Base-by-base conservation (phyloP, 257 asterid genomes). In the Thymus mandschuricus region DNA sequence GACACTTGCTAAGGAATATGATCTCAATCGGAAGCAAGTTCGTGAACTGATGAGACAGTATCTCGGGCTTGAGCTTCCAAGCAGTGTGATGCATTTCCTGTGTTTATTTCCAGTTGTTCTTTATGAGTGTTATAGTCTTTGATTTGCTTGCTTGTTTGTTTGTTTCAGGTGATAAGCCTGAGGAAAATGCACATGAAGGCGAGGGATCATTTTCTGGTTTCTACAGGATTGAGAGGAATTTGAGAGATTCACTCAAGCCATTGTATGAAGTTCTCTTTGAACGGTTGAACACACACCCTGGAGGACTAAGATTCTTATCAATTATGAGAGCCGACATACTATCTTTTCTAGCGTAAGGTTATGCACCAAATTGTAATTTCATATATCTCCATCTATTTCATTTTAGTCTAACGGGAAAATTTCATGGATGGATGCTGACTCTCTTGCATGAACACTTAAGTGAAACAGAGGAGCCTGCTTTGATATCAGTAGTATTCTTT, bases 221-320 rank as follows among this genome's bases (percentile, higher is more conserved):
- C 81, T 89, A 94, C 76, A 84, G 92, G 84, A 89, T 89, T 68
- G 97, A 89, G 79, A 77, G 89, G 75, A 89, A 82, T 67, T 77
- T 91, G 87, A 84, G 97, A 81, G 88, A 85, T 44, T 86, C 95
- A 57, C 95, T 94, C 78, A 89, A 86, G 87, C 99, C 99, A 76
- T 86, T 81, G 87, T 91, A 94, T 69, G 97, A 88, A 76, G 80
- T 89, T 70, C 91, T 94, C 51, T 91, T 94, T 80, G 96, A 91
- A 78, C 83, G 96, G 73, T 76, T 94, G 84, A 94, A 94, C 82
- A 87, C 89, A 1, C 96, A 94, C 76, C 96, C 98, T 34, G 97
- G 98, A 77, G 98, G 98, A 43, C 75, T 94, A 56, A 91, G 83
- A 81, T 87, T 94, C 89, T 71, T 94, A 85, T 85, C 96, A 57